phyloP scores from a whole-genome alignment of 768 basidiomycete genomes.

The Antrodiella citrinella region DNA sequence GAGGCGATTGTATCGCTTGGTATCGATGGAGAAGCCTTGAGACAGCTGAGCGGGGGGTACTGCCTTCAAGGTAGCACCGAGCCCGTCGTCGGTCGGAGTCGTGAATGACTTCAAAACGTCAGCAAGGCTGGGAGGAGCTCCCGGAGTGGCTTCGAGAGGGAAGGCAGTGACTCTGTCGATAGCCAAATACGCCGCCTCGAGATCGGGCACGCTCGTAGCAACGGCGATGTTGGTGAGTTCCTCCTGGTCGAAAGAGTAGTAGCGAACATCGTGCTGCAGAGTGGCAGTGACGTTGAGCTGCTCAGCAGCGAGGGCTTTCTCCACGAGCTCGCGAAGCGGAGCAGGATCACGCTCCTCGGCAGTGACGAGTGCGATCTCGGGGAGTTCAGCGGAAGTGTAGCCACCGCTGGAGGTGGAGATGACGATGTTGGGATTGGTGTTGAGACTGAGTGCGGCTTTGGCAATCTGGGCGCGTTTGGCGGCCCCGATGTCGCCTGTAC shows the following conservation, averaged over 20 bases:
- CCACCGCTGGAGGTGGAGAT: constrained; percentile 2
- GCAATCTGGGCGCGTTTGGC: constrained; percentile 2
- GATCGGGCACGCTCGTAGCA: neutral
- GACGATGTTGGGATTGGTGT: neutral
- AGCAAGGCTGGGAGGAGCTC: too few relatives aligned
- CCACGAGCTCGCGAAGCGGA: neutral
- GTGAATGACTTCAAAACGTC: neutral
- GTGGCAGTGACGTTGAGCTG: neutral
- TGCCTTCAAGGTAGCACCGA: neutral
- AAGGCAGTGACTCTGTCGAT: too few relatives aligned
- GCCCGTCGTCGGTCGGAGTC: neutral
- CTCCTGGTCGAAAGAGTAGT: constrained; percentile 1
- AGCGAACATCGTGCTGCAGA: constrained; percentile 1
- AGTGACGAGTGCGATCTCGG: constrained; percentile 1
- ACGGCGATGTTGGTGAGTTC: neutral
- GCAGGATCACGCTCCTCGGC: neutral
- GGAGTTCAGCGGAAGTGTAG: neutral
- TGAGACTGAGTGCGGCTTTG: neutral
- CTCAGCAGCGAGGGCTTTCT: neutral
- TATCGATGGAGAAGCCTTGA: neutral
- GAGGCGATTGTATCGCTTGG: neutral
- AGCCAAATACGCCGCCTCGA: neutral
- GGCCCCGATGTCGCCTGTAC: constrained; percentile 1
- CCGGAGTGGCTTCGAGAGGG: neutral
- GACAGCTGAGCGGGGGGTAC: neutral